Conservation (phyloP, 2,329 filamentous ascomycete genomes). For the Emericellopsis cladophorae region DNA sequence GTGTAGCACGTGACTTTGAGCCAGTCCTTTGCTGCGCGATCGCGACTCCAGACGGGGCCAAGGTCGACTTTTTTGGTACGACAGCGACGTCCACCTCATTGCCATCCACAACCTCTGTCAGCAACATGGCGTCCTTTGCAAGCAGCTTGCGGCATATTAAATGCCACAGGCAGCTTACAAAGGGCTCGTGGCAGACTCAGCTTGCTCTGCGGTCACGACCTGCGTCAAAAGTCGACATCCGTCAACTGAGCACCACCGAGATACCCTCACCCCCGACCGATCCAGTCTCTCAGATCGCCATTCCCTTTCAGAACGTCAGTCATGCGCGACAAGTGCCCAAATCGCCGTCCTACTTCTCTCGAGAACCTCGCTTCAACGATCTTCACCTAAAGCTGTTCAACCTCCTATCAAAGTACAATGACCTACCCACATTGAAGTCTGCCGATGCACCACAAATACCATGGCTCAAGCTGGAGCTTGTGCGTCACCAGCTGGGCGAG, state of each 20-base stretch:
- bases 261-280: background rate
- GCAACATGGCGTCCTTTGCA: constrained; percentile 20
- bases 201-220: constrained; percentile 4
- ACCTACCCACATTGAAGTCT: constrained; percentile 55
- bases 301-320: constrained; percentile 17
- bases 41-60: too few relatives aligned
- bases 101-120: too few relatives aligned
- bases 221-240: background rate
- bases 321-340: constrained; percentile 67
- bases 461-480: constrained; percentile 71
- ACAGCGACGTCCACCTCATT: background rate
- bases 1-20: background rate
- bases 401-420: constrained; percentile 58
- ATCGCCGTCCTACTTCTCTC: constrained; percentile 92
- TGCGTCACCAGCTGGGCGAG: constrained; percentile 60
- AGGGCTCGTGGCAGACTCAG: constrained; percentile 1
- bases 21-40: too few relatives aligned
- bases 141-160: constrained; percentile 21
- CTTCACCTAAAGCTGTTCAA: constrained; percentile 61
- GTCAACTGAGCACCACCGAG: constrained; percentile 5
- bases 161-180: constrained; percentile 13
- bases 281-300: constrained; percentile 6
- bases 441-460: constrained; percentile 59
- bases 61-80: background rate
- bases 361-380: constrained; percentile 76